Evolutionary conservation across 2,329 filamentous ascomycete species (phyloP).

Genomic region (Diaporthe citri): DNA sequence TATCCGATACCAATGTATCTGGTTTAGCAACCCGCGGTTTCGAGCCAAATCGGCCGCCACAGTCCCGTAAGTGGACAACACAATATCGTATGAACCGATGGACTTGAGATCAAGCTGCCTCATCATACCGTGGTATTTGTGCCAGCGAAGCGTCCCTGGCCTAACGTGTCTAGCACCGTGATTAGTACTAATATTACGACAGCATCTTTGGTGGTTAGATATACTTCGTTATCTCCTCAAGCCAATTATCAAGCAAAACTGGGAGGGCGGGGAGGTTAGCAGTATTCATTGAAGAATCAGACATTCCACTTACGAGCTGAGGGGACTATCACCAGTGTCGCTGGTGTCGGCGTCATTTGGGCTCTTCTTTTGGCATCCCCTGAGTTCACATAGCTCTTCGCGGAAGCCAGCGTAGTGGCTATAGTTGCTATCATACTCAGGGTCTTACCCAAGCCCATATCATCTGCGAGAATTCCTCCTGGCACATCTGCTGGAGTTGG

Average conservation of each 20-base stretch:
- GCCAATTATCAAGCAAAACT: constrained; percentile 19
- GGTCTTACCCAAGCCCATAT: constrained; percentile 45
- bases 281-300: neutral
- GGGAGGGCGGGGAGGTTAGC: neutral
- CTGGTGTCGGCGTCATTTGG: neutral
- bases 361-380: neutral
- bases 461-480: constrained; percentile 45
- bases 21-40: neutral
- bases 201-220: too few species aligned
- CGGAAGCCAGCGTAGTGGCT: constrained; percentile 35
- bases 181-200: neutral
- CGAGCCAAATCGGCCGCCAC: neutral
- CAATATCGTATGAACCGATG: constrained; percentile 9
- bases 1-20: constrained; percentile 23
- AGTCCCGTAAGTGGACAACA: constrained; percentile 10
- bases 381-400: constrained; percentile 38
- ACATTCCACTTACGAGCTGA: neutral
- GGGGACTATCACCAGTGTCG: constrained; percentile 14
- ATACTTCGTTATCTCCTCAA: constrained; percentile 9
- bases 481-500: constrained; percentile 32
- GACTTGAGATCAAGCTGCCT: neutral
- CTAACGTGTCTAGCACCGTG: neutral
- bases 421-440: constrained; percentile 43
- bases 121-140: constrained; percentile 12
- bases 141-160: neutral